phyloP scores from a whole-genome alignment of 2,329 filamentous ascomycete species.

The Beauveria sp. region DNA sequence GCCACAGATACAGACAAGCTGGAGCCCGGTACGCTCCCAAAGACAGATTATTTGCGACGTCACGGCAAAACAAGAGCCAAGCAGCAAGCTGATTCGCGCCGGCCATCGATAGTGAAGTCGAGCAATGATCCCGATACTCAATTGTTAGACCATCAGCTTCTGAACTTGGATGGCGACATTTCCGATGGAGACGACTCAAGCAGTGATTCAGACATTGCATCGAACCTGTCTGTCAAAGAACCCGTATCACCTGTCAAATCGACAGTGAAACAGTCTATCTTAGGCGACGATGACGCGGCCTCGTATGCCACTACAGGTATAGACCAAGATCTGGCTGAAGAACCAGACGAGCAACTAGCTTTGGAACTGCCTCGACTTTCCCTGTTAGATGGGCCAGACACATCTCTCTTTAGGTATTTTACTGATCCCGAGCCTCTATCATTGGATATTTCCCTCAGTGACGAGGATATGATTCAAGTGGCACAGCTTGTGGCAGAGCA shows the following conservation, averaged over 20 bases:
- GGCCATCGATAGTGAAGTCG: conserved; percentile 5
- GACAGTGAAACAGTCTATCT: conserved; percentile 28
- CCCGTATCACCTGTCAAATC: conserved; percentile 43
- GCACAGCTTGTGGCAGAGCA: conserved; percentile 69
- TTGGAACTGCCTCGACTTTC: conserved; percentile 43
- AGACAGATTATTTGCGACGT: conserved; percentile 40
- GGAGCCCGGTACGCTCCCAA: conserved; percentile 31
- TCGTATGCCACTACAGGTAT: conserved; percentile 45
- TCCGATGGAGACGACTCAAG: conserved; percentile 36
- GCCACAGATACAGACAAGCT: conserved; percentile 15
- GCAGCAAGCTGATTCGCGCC: conserved; percentile 20
- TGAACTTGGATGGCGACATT: conserved; percentile 6
- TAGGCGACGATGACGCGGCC: conserved; percentile 44
- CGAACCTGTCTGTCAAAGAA: conserved; percentile 42
- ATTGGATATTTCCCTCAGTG: conserved; percentile 37
- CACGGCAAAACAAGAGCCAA: conserved; percentile 35
- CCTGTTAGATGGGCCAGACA: conserved; percentile 40
- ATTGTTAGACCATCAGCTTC: neutral
- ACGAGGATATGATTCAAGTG: conserved; percentile 57
- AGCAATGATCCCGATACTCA: neutral
- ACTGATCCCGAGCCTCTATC: conserved; percentile 49
- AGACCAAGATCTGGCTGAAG: conserved; percentile 40
- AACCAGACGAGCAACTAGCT: conserved; percentile 38
- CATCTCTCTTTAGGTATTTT: conserved; percentile 48
- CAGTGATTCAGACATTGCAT: conserved; percentile 49